A percentile compares a stretch with the other conserved stretches of the same genome.
These are phyloP conservation scores for Sesbania bispinosa DNA, from an alignment of 306 rosid genomes.

Conservation along the genomic window DNA sequence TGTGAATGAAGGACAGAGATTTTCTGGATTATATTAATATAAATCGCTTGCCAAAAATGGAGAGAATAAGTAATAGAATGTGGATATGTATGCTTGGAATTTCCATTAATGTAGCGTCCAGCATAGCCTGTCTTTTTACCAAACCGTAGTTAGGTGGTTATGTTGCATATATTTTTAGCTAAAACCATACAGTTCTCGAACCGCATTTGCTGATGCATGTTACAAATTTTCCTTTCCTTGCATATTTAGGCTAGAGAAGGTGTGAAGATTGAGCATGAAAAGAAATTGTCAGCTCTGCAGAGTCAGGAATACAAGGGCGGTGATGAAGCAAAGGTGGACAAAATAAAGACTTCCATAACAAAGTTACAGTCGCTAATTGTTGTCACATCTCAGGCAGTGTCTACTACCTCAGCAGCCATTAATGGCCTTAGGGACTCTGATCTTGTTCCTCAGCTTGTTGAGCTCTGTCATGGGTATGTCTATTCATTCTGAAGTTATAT, in stretches of 20 bases:
- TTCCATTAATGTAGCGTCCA: too few species aligned
- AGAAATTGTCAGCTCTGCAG: constrained; percentile 70
- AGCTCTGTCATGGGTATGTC: constrained; percentile 82
- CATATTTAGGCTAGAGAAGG: constrained; percentile 76
- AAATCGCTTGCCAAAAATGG: neutral
- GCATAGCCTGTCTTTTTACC: neutral
- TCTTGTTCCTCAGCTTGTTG: constrained; percentile 93
- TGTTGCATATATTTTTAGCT: constrained; percentile 25
- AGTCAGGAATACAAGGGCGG: constrained; percentile 88
- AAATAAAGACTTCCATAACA: constrained; percentile 78
- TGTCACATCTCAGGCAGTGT: constrained; percentile 94
- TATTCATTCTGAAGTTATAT: constrained; percentile 17
- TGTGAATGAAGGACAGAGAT: neutral
- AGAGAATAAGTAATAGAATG: neutral
- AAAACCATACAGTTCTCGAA: constrained; percentile 17
- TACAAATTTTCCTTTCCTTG: constrained; percentile 15
- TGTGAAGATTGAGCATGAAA: constrained; percentile 84
- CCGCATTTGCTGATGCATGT: constrained; percentile 22
- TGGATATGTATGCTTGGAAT: neutral
- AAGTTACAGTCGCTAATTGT: constrained; percentile 79
- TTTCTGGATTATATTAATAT: neutral
- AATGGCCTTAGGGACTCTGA: constrained; percentile 73
- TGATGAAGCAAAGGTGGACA: constrained; percentile 70
- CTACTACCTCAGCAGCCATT: constrained; percentile 87
- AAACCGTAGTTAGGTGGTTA: constrained; percentile 1